phyloP scores from a whole-genome alignment of 2,329 filamentous ascomycete species.

The Neofusicoccum sp. region DNA sequence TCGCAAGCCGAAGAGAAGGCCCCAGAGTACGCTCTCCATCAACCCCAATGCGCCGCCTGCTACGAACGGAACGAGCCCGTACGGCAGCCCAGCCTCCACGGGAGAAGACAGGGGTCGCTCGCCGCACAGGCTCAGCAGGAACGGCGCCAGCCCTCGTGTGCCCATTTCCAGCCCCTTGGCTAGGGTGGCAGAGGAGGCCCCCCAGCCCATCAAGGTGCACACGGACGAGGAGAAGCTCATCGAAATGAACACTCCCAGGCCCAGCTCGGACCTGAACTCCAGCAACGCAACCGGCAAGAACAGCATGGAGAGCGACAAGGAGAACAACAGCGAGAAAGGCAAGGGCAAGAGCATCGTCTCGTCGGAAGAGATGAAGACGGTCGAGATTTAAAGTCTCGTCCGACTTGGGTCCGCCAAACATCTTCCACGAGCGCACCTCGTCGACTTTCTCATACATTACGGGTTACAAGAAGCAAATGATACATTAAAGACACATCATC shows the following conservation, averaged over 20 bases:
- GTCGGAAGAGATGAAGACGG: conserved; percentile 47
- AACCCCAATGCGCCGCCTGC: conserved; percentile 52
- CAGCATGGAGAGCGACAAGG: conserved; percentile 40
- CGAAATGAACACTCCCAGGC: conserved; percentile 41
- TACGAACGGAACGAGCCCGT: conserved; percentile 51
- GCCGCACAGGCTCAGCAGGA: conserved; percentile 63
- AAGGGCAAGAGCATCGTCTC: conserved; percentile 23
- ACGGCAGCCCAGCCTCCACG: conserved; percentile 56
- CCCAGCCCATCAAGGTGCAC: conserved; percentile 38
- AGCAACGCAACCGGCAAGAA: conserved; percentile 26
- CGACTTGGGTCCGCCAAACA: not conserved
- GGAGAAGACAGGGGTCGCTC: conserved; percentile 64
- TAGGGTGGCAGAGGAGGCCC: conserved; percentile 68
- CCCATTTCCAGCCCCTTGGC: conserved; percentile 71
- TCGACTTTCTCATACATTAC: conserved; percentile 6
- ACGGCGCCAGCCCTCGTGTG: conserved; percentile 63
- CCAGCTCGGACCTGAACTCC: conserved; percentile 34
- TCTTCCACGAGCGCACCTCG: not conserved
- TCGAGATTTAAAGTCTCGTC: conserved; percentile 41
- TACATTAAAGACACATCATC: conserved; percentile 15
- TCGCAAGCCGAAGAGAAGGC: conserved; percentile 53
- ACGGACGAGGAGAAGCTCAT: conserved; percentile 44
- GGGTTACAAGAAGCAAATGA: conserved; percentile 16
- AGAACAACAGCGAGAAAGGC: conserved; percentile 31
- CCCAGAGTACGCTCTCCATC: conserved; percentile 48